Evolutionary conservation across 306 rosid species (phyloP), one percentile per base, ranked within the genome.

Genomic region (Echinosophora koreensis): DNA sequence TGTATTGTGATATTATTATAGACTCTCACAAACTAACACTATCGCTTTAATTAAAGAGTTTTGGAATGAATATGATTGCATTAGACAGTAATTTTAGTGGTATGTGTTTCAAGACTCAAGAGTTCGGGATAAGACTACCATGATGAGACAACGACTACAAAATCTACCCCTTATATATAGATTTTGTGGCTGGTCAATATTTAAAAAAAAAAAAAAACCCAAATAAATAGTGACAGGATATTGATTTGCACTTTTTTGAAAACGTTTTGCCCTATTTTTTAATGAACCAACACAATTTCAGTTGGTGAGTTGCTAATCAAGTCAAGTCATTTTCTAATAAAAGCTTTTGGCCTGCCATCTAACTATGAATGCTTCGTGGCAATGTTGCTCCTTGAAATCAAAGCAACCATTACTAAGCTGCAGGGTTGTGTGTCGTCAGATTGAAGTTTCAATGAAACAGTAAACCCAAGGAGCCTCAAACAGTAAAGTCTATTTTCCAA

Each of bases 321-420:
- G 84, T 73, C 75, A 51, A 57, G 91, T 89, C 88, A 55, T 86
- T 87, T 83, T 89, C 91, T 66, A 66, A 76, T 80, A 65, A 82
- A 84, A 51, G 39, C 78, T 39, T 69, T 50, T 38, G 59, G 61
- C 12, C 86, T 70, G 66, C 81, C 86, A 74, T 84, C 77, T 61
- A 44, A 83, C 82, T 64, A 32, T 66, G 66, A 74, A 34, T 71
- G 57, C 80, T 52, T 72, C 58, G 42, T 17, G 61, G 51, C 78
- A 42, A 69, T 73, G 85, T 67, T 69, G 52, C 65, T 64, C 28
- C 88, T 87, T 87, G 57, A 69, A 70, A 79, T 69, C 81, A 59
- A 85, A 87, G 86, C 78, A 89, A 87, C 80, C 75, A 59, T 81
- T 78, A 83, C 86, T 77, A 18, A 30, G 69, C 77, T n/a, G 60